Conservation (phyloP, 2,329 filamentous ascomycete genomes). For the Chaetomium sp. region DNA sequence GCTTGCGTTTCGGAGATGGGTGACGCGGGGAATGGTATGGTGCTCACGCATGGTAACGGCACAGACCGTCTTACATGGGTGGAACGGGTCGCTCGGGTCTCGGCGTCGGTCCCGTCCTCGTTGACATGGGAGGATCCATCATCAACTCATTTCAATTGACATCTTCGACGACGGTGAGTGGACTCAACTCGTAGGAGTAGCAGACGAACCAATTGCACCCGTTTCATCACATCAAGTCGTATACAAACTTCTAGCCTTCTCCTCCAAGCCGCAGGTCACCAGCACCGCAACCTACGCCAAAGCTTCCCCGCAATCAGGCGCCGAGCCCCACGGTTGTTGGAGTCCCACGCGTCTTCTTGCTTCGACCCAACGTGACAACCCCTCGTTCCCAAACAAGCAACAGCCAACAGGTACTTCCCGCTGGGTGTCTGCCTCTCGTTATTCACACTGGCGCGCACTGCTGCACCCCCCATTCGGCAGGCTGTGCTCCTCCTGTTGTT, state of each 20-base stretch:
- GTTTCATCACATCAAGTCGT: too few relatives aligned
- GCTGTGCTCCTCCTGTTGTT: conserved; percentile 39
- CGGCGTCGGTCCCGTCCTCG: too few relatives aligned
- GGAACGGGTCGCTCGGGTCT: too few relatives aligned
- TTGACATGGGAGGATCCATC: too few relatives aligned
- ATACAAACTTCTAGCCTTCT: neutral
- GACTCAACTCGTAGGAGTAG: too few relatives aligned
- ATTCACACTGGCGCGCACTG: conserved; percentile 34
- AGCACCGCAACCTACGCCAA: neutral
- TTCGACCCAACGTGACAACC: neutral
- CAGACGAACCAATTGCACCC: too few relatives aligned
- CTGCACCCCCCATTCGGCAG: conserved; percentile 21
- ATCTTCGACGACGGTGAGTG: too few relatives aligned
- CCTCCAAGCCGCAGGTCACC: neutral
- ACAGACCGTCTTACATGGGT: too few relatives aligned
- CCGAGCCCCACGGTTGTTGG: conserved; percentile 8
- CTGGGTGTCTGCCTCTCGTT: neutral
- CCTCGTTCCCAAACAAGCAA: too few relatives aligned
- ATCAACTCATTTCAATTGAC: too few relatives aligned
- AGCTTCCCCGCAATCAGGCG: conserved; percentile 9
- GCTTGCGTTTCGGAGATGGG: neutral
- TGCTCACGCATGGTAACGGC: too few relatives aligned
- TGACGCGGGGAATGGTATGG: neutral
- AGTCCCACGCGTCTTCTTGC: neutral
- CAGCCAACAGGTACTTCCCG: too few relatives aligned